Conservation (phyloP, 305 asterid species). For the Fraxinus latifolia region DNA sequence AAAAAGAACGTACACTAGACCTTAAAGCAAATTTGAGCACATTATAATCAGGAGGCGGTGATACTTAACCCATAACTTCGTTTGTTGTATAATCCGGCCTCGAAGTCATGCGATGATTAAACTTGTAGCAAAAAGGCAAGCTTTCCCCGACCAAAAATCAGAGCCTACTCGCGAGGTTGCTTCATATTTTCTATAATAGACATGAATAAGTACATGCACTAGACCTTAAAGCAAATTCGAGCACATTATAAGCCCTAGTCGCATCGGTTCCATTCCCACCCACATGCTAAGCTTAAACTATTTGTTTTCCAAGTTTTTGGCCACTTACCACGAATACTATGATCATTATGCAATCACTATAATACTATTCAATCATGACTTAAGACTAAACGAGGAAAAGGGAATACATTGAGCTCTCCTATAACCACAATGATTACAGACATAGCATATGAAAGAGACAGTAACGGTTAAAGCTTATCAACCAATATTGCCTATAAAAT, state of each 20-base stretch:
- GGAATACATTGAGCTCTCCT: background rate
- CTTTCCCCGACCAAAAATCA: background rate
- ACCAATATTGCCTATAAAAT: background rate
- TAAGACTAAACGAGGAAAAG: background rate
- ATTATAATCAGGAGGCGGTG: background rate
- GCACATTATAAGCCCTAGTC: background rate
- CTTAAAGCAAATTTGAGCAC: no score
- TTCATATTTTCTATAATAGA: background rate
- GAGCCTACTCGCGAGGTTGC: background rate
- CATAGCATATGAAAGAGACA: background rate
- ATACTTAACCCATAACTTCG: background rate
- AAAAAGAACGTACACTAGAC: background rate
- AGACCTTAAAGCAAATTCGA: background rate
- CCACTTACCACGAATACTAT: background rate
- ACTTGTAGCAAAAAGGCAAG: background rate
- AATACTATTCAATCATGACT: background rate
- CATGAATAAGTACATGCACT: background rate
- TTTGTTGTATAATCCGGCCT: background rate
- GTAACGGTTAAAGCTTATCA: background rate
- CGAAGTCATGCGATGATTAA: background rate
- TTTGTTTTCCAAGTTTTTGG: background rate
- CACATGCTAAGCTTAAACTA: background rate
- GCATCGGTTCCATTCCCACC: background rate
- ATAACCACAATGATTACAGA: background rate
- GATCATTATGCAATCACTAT: background rate